Evolutionary conservation across 2,329 filamentous ascomycete genomes (phyloP).

Genomic region (Tolypocladium inflatum): DNA sequence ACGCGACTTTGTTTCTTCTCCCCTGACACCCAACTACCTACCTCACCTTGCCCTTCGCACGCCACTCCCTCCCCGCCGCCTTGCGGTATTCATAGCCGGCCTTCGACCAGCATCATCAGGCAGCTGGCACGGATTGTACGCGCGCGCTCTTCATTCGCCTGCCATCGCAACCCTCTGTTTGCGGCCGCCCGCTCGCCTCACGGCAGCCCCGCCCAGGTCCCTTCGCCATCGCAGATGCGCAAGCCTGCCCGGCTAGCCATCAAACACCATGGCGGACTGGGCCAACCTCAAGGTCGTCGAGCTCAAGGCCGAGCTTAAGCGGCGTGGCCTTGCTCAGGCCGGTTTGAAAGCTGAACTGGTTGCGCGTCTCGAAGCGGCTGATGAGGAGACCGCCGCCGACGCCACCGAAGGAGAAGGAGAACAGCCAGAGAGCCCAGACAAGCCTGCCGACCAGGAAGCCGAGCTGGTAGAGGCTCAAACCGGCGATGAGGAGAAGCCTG

Average conservation of each 20-base stretch:
- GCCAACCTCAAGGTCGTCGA: slow-evolving; percentile 61
- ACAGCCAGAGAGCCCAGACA: not conserved
- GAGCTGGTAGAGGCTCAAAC: not conserved
- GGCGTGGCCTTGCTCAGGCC: slow-evolving; percentile 56
- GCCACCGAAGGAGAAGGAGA: no score
- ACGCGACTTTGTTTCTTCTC: not conserved
- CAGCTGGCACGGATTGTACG: not conserved
- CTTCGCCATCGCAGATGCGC: not conserved
- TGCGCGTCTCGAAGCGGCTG: slow-evolving; percentile 43
- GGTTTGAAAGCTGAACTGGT: slow-evolving; percentile 67
- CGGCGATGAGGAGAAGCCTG: not conserved
- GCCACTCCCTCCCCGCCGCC: not conserved
- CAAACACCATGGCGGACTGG: slow-evolving; percentile 39
- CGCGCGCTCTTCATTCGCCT: not conserved
- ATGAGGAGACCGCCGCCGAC: slow-evolving; percentile 8
- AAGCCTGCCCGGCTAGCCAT: not conserved
- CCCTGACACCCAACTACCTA: not conserved
- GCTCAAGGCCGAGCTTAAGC: slow-evolving; percentile 65
- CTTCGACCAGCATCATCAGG: not conserved
- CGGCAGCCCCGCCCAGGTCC: not conserved
- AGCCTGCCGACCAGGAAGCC: not conserved
- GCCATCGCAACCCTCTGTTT: not conserved
- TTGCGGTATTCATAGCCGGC: not conserved
- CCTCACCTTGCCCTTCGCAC: not conserved
- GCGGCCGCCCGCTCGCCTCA: not conserved